These are phyloP conservation scores for Globisporangium nagaii DNA, from an alignment of 352 stramenopile species.

Conservation along the genomic window DNA sequence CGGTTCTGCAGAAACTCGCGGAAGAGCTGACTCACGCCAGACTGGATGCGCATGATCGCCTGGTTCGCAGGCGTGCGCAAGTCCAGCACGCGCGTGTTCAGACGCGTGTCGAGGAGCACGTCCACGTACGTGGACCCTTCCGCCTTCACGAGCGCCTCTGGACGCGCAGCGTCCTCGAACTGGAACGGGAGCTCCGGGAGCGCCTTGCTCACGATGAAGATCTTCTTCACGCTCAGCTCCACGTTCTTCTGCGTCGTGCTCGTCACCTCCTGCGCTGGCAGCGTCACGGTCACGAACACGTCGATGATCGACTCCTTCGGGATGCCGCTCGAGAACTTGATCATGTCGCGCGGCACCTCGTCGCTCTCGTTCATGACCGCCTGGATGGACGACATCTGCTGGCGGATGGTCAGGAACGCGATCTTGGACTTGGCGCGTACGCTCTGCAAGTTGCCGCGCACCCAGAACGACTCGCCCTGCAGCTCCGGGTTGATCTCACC, in stretches of 20 bases:
- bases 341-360: slow-evolving; percentile 92
- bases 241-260: slow-evolving; percentile 94
- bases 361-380: slow-evolving; percentile 85
- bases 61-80: slow-evolving; percentile 98
- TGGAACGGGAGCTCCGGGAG: slow-evolving; percentile 89
- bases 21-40: slow-evolving; percentile 95
- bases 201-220: slow-evolving; percentile 95
- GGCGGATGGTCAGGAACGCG: slow-evolving; percentile 96
- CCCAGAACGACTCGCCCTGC: slow-evolving; percentile 89
- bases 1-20: slow-evolving; percentile 93
- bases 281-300: slow-evolving; percentile 89
- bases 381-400: slow-evolving; percentile 96
- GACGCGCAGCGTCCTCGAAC: slow-evolving; percentile 93
- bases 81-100: slow-evolving; percentile 97
- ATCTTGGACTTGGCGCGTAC: slow-evolving; percentile 93
- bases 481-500: slow-evolving; percentile 72
- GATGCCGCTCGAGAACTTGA: slow-evolving; percentile 94
- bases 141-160: slow-evolving; percentile 80
- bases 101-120: slow-evolving; percentile 88
- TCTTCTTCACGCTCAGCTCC: slow-evolving; percentile 92
- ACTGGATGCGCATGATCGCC: slow-evolving; percentile 98
- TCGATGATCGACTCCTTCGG: slow-evolving; percentile 97
- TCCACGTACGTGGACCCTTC: slow-evolving; percentile 82
- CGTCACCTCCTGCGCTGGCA: slow-evolving; percentile 85
- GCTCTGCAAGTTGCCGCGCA: slow-evolving; percentile 94